Conservation (phyloP, 805 yeast species). For the Blastobotrys parvus region DNA sequence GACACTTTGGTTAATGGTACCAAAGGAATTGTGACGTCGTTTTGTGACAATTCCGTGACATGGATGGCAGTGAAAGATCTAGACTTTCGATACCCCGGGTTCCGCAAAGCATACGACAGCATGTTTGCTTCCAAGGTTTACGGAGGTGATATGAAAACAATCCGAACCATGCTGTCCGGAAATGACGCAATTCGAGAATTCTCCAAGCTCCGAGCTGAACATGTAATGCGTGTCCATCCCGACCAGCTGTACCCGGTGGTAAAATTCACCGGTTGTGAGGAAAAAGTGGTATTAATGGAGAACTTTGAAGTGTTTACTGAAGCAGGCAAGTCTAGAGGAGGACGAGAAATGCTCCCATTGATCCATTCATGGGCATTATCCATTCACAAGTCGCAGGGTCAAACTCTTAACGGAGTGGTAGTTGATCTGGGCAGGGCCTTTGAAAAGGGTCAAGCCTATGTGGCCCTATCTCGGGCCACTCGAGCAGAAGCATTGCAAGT, state of each 20-base stretch:
- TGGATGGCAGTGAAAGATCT: not conserved
- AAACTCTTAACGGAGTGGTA: constrained; percentile 63
- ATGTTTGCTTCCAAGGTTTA: not conserved
- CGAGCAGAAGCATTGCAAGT: constrained; percentile 75
- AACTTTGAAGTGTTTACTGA: not conserved
- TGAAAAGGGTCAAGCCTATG: constrained; percentile 94
- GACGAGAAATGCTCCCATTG: constrained; percentile 72
- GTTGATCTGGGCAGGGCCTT: constrained; percentile 73
- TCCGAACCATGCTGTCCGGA: not conserved
- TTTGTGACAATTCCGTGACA: too few relatives aligned
- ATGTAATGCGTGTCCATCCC: not conserved
- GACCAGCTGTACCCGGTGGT: not conserved
- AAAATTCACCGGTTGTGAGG: not conserved
- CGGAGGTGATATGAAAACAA: not conserved
- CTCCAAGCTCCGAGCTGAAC: not conserved
- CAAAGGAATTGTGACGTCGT: not conserved
- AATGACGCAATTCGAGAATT: too few relatives aligned
- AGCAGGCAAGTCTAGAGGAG: constrained; percentile 30
- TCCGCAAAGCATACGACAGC: not conserved
- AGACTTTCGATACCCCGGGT: not conserved
- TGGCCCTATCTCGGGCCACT: constrained; percentile 88
- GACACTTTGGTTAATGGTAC: not conserved
- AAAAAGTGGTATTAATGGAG: not conserved
- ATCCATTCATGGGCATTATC: constrained; percentile 92
- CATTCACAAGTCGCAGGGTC: constrained; percentile 94